These are phyloP conservation scores for Salix purpurea DNA, from an alignment of 345 rosid genomes.

Conservation along the genomic window DNA sequence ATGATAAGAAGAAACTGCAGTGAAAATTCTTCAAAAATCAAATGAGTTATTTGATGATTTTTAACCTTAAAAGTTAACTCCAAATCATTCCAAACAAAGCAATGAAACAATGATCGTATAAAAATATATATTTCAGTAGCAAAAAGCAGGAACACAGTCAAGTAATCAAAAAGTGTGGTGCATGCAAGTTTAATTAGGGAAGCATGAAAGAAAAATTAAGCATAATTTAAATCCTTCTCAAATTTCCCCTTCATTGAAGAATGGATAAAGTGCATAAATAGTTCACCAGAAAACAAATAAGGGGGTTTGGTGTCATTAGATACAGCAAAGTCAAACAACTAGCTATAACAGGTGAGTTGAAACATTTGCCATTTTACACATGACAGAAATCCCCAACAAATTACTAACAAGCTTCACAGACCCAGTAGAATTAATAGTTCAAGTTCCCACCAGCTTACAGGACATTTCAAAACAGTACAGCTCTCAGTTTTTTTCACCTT, in stretches of 20 bases:
- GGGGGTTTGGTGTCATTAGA: neutral
- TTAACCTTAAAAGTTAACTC: neutral
- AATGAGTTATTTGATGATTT: neutral
- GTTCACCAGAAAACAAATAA: neutral
- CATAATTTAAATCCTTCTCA: neutral
- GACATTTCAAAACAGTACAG: neutral
- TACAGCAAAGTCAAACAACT: neutral
- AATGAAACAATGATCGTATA: neutral
- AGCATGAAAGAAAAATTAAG: neutral
- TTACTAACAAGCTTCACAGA: neutral
- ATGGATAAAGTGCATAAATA: neutral
- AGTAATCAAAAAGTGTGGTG: neutral
- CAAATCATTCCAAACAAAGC: neutral
- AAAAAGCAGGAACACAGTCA: neutral
- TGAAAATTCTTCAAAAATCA: neutral
- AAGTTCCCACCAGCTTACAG: slow-evolving; percentile 3
- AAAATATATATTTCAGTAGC: neutral
- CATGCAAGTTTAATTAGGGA: neutral
- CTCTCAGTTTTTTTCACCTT: neutral
- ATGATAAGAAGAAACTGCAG: neutral
- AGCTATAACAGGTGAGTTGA: neutral
- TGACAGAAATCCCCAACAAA: neutral
- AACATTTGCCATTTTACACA: neutral
- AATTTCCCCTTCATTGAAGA: neutral
- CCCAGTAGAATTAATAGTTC: neutral